Percentiles rank a stretch among this genome's conserved stretches.
Conservation (phyloP, 208 protist species). For the Leishmania braziliensis region DNA sequence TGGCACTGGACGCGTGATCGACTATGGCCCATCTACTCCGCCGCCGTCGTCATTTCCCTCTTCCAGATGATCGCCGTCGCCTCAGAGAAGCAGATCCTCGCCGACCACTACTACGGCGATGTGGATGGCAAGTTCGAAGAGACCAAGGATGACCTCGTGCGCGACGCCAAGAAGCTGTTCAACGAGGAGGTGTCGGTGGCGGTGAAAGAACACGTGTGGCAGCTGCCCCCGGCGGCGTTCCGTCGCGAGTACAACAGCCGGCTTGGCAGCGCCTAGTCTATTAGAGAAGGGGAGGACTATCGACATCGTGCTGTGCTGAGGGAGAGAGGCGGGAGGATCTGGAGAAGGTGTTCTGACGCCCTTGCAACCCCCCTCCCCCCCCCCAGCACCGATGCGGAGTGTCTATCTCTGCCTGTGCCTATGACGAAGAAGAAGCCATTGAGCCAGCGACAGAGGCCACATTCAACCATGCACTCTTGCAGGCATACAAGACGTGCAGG, state of each 20-base stretch:
- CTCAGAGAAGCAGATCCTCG: conserved; percentile 87
- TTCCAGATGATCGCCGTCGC: conserved; percentile 75
- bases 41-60: conserved; percentile 70
- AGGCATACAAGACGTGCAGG: not conserved
- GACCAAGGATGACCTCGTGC: conserved; percentile 45
- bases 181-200: conserved; percentile 82
- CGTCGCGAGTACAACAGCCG: conserved; percentile 67
- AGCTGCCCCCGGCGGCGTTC: conserved; percentile 58
- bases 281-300: not conserved
- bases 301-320: too few species aligned
- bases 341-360: not conserved
- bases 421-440: not conserved
- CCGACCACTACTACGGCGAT: conserved; percentile 79
- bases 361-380: not conserved
- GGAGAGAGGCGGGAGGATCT: not conserved
- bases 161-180: conserved; percentile 68
- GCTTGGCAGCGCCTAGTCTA: conserved; percentile 31
- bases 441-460: not conserved
- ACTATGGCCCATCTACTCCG: conserved; percentile 83
- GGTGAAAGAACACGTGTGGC: conserved; percentile 87
- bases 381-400: not conserved
- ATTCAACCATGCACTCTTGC: not conserved
- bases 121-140: conserved; percentile 31
- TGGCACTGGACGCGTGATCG: conserved; percentile 63
- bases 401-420: not conserved